Percentiles rank a stretch among this genome's conserved stretches.
phyloP scores from a whole-genome alignment of 192 early-diverging fungal species.

The Cladochytrium replicatum region DNA sequence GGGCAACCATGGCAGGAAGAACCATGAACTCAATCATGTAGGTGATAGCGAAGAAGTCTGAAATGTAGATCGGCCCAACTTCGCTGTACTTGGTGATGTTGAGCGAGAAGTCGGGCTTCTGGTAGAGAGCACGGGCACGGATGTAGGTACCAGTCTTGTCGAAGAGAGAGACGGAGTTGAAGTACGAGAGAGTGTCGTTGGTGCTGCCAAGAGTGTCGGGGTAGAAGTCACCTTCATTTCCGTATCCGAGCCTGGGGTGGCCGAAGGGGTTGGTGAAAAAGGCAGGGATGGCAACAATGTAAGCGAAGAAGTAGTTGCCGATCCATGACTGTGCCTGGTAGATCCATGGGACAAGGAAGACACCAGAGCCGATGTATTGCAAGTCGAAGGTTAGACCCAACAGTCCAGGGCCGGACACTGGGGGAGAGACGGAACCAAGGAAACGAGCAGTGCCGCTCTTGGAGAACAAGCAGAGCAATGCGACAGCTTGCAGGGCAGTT shows the following conservation, averaged over 20 bases:
- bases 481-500: constrained; percentile 29
- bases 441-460: not conserved
- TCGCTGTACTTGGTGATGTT: constrained; percentile 3
- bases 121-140: not conserved
- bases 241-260: constrained; percentile 1
- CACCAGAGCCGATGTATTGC: constrained; percentile 21
- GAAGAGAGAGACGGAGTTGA: constrained; percentile 27
- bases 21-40: constrained; percentile 27
- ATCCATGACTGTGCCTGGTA: not conserved
- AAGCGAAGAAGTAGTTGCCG: constrained; percentile 1
- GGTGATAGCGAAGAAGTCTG: constrained; percentile 16
- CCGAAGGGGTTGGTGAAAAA: not conserved
- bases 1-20: constrained; percentile 39
- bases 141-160: constrained; percentile 3
- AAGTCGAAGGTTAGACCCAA: constrained; percentile 52
- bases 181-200: constrained; percentile 28
- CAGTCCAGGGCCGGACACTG: constrained; percentile 36
- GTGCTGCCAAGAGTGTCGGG: too few species aligned
- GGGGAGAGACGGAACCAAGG: constrained; percentile 7
- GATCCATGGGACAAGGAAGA: too few species aligned
- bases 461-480: constrained; percentile 25
- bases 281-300: not conserved
- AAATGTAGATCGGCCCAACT: constrained; percentile 14
- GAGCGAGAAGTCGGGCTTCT: too few species aligned
- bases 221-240: too few species aligned